phyloP scores from a whole-genome alignment of 2,329 filamentous ascomycete species.

The Nemania abortiva region DNA sequence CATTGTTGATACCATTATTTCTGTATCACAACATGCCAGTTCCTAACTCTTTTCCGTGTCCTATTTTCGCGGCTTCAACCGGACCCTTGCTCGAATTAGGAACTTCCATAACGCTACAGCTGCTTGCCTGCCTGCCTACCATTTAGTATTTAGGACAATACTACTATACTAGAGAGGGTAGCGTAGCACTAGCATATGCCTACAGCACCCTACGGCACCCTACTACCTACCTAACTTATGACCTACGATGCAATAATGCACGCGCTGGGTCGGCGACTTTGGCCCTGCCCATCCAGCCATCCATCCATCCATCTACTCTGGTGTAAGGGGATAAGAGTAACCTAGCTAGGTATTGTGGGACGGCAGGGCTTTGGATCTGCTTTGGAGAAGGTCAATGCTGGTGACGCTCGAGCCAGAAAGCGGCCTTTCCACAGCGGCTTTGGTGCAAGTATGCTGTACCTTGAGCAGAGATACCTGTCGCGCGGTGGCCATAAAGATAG shows the following conservation, averaged over 20 bases:
- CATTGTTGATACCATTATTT: neutral
- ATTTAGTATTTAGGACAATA: neutral
- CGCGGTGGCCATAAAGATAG: too few species aligned
- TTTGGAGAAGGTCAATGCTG: too few species aligned
- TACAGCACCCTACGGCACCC: neutral
- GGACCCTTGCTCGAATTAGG: slow-evolving; percentile 16
- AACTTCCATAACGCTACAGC: slow-evolving; percentile 3
- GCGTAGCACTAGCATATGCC: neutral
- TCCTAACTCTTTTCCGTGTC: slow-evolving; percentile 1
- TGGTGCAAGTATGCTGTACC: too few species aligned
- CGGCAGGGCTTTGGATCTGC: too few species aligned
- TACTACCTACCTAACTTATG: neutral
- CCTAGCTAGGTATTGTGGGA: too few species aligned
- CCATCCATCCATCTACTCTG: slow-evolving; percentile 1
- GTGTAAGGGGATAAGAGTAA: too few species aligned
- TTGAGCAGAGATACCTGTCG: too few species aligned
- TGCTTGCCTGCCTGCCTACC: neutral
- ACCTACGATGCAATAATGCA: slow-evolving; percentile 14
- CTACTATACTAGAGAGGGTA: neutral
- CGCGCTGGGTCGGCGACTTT: slow-evolving; percentile 18
- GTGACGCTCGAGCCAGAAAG: too few species aligned
- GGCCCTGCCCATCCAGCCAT: slow-evolving; percentile 4
- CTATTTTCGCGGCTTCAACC: slow-evolving; percentile 15
- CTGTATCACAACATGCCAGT: slow-evolving; percentile 3
- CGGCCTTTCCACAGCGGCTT: too few species aligned